Percentiles rank a stretch among this genome's conserved stretches.
phyloP scores from a whole-genome alignment of 2,329 filamentous ascomycete species.

The Colletotrichum spaethianum region DNA sequence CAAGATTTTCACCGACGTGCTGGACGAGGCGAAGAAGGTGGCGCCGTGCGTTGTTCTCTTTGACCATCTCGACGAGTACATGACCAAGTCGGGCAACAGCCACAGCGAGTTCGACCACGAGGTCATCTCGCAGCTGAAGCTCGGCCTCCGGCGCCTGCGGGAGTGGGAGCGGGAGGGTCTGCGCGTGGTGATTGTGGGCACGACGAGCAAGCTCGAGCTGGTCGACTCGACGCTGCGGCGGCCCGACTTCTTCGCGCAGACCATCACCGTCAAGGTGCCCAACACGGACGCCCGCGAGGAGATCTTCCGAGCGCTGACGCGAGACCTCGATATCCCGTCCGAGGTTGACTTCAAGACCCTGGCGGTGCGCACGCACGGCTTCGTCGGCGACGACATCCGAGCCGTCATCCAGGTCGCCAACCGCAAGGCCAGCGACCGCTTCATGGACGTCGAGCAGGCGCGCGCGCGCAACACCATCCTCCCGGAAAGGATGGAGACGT shows the following conservation, averaged over 20 bases:
- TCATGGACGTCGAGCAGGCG: slow-evolving; percentile 49
- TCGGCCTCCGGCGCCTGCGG: slow-evolving; percentile 87
- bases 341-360: slow-evolving; percentile 82
- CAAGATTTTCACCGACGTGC: slow-evolving; percentile 55
- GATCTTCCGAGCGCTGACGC: slow-evolving; percentile 82
- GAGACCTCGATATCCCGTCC: slow-evolving; percentile 73
- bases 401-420: slow-evolving; percentile 67
- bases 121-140: slow-evolving; percentile 85
- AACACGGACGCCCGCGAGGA: slow-evolving; percentile 82
- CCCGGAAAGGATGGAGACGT: slow-evolving; percentile 15
- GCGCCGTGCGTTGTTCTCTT: slow-evolving; percentile 94
- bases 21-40: slow-evolving; percentile 85
- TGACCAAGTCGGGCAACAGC: slow-evolving; percentile 87
- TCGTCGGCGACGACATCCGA: slow-evolving; percentile 90
- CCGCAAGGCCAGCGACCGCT: slow-evolving; percentile 53
- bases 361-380: slow-evolving; percentile 90
- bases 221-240: slow-evolving; percentile 84
- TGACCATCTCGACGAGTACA: slow-evolving; percentile 87
- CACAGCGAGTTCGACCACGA: slow-evolving; percentile 92
- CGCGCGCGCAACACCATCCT: slow-evolving; percentile 32
- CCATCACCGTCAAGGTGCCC: slow-evolving; percentile 90
- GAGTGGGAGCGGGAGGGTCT: slow-evolving; percentile 78
- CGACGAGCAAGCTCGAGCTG: slow-evolving; percentile 89
- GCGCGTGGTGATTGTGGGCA: slow-evolving; percentile 90
- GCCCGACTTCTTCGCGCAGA: slow-evolving; percentile 84